Conservation (phyloP, 1,284 basidiomycete genomes). For the Cerrena zonata region DNA sequence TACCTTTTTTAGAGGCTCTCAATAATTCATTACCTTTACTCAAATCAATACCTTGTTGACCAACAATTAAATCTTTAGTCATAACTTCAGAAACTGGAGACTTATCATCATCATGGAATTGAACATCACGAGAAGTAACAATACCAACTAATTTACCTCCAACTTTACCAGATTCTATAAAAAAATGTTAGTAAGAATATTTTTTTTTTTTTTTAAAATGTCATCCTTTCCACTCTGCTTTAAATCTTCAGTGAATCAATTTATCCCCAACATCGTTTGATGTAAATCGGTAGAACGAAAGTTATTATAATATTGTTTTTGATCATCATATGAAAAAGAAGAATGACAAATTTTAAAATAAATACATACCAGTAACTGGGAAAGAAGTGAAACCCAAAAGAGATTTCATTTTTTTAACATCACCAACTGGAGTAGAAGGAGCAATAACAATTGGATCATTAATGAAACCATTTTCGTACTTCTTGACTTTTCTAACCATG, state of each 20-base stretch:
- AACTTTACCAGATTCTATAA: constrained; percentile 75
- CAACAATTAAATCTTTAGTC: constrained; percentile 83
- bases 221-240: constrained; percentile 15
- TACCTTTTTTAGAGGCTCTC: constrained; percentile 96
- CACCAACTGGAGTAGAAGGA: constrained; percentile 75
- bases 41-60: constrained; percentile 83
- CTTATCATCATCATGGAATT: constrained; percentile 77
- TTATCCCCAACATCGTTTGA: too few species aligned
- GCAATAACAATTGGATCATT: constrained; percentile 86
- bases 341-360: background rate
- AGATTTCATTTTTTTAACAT: constrained; percentile 91
- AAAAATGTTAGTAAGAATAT: constrained; percentile 14
- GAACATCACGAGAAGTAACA: constrained; percentile 93
- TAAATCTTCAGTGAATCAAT: constrained; percentile 64
- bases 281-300: constrained; percentile 88
- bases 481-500: constrained; percentile 96
- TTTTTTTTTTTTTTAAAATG: too few species aligned
- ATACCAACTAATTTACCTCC: constrained; percentile 94
- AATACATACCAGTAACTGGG: constrained; percentile 84
- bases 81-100: constrained; percentile 82
- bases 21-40: constrained; percentile 91
- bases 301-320: constrained; percentile 59
- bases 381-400: constrained; percentile 93
- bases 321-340: too few species aligned
- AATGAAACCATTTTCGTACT: constrained; percentile 98